Evolutionary conservation across 2,329 filamentous ascomycete species (phyloP).

Genomic region (Laburnicola sp.): DNA sequence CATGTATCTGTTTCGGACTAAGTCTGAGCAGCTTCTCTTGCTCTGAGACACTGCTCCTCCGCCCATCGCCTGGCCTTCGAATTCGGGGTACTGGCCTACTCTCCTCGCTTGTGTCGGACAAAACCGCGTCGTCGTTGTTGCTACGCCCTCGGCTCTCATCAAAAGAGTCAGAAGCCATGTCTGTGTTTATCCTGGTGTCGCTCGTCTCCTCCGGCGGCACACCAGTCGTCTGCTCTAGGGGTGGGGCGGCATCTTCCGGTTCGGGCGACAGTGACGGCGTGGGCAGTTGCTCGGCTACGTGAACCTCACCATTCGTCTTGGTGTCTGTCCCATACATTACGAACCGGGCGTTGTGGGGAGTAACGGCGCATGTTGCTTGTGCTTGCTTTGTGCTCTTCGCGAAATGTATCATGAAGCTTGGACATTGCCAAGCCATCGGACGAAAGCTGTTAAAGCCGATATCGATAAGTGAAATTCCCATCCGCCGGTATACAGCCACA

Average conservation of each 20-base stretch:
- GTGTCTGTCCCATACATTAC: slow-evolving; percentile 38
- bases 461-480: too few relatives aligned
- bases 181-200: slow-evolving; percentile 11
- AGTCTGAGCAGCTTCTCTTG: slow-evolving; percentile 54
- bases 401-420: slow-evolving; percentile 5
- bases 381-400: slow-evolving; percentile 10
- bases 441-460: background rate
- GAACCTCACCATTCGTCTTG: slow-evolving; percentile 22
- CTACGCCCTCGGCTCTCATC: slow-evolving; percentile 24
- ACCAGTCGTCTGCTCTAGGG: slow-evolving; percentile 12
- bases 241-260: slow-evolving; percentile 27
- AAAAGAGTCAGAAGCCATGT: slow-evolving; percentile 17
- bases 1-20: slow-evolving; percentile 58
- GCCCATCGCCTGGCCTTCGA: slow-evolving; percentile 40
- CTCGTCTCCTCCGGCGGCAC: slow-evolving; percentile 18
- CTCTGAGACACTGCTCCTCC: slow-evolving; percentile 43
- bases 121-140: slow-evolving; percentile 35
- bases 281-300: slow-evolving; percentile 30
- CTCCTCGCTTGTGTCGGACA: slow-evolving; percentile 40
- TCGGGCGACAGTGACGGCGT: slow-evolving; percentile 34
- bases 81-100: slow-evolving; percentile 27
- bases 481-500: too few relatives aligned
- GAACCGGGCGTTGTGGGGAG: slow-evolving; percentile 6
- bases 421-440: background rate
- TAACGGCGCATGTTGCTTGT: slow-evolving; percentile 9